Conservation (phyloP, 805 yeast species). For the Citeromyces nyonsensis region DNA sequence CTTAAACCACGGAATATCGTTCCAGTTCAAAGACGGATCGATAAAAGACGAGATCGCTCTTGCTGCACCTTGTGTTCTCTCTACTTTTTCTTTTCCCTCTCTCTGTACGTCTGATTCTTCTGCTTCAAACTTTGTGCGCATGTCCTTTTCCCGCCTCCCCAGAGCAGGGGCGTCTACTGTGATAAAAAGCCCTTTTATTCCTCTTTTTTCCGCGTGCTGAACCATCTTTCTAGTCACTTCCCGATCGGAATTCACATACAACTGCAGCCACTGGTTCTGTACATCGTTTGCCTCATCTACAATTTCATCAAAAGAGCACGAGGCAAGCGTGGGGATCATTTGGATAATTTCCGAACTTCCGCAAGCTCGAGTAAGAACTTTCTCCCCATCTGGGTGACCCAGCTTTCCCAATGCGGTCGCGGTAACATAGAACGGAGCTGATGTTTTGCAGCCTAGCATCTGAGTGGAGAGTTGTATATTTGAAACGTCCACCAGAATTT, state of each 20-base stretch:
- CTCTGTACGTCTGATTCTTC: conserved; percentile 31
- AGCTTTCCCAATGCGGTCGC: conserved; percentile 89
- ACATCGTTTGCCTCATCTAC: conserved; percentile 47
- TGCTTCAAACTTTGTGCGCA: conserved; percentile 44
- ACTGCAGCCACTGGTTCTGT: conserved; percentile 81
- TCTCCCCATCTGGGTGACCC: conserved; percentile 91
- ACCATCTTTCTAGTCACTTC: conserved; percentile 44
- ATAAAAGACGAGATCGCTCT: conserved; percentile 78
- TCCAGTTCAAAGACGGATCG: conserved; percentile 53
- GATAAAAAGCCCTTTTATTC: conserved; percentile 70
- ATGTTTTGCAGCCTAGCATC: conserved; percentile 55
- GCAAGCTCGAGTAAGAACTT: conserved; percentile 73
- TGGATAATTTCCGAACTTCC: conserved; percentile 58
- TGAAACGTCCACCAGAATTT: conserved; percentile 68
- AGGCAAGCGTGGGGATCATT: conserved; percentile 88
- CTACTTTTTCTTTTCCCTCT: conserved; percentile 29
- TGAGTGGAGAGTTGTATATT: conserved; percentile 53
- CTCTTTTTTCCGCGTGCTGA: conserved; percentile 57
- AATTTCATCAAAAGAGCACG: conserved; percentile 79
- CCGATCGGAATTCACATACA: conserved; percentile 71
- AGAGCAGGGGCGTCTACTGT: conserved; percentile 90
- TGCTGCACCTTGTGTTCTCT: conserved; percentile 71
- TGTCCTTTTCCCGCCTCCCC: conserved; percentile 85
- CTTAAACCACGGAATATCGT: conserved; percentile 42
- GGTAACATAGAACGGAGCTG: conserved; percentile 74